Base-by-base conservation (phyloP, 768 basidiomycete species). In the Multifurca ochricompacta region DNA sequence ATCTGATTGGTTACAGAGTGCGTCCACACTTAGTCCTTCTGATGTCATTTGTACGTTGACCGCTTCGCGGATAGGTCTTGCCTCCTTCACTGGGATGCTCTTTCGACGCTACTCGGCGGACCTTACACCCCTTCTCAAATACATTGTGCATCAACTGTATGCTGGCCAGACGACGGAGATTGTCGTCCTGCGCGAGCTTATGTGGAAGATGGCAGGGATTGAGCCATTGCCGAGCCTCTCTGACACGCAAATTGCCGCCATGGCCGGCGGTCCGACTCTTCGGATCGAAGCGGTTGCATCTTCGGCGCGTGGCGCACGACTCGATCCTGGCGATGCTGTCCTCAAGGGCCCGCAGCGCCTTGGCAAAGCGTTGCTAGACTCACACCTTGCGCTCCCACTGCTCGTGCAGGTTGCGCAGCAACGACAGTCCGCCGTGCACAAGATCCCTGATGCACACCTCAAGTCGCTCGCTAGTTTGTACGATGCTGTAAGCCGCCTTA, bases 131-230 rank as follows among this genome's bases (percentile, higher is more conserved):
- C 74, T 98, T 47, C 69, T 99, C 52, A 87, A 83, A 67, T 97
- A 95, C 63, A 80, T 98, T 59, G 87, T 90, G 37, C 91, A 98
- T 65, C 92, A 94, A 65, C 75, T 98, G 28, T 80, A 87, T 65
- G 80, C 81, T 42, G 84, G 83, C 32, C 83, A 91, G 64, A 80
- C 89, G 1, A 85, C 87, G 10, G 93, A 98, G 63, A 83, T 97
- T 40, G 79, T 93, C 19, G 88, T 98, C 21, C 74, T 99, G n/a
- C 81, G 87, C 30, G 92, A 95, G 64, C 72, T 99, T 47, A 91
- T 98, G 47, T 87, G 83, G 79, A 90, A 91, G 66, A 95, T 97
- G 91, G 87, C 92, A 5, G 92, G 89, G 3, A 90, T 96, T 54
- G 87, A 95, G 63, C 91, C 92, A 3, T 73, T 96, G 47, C 89